phyloP scores from a whole-genome alignment of 176 grass and related monocot genomes.

The Oryza meyeriana region DNA sequence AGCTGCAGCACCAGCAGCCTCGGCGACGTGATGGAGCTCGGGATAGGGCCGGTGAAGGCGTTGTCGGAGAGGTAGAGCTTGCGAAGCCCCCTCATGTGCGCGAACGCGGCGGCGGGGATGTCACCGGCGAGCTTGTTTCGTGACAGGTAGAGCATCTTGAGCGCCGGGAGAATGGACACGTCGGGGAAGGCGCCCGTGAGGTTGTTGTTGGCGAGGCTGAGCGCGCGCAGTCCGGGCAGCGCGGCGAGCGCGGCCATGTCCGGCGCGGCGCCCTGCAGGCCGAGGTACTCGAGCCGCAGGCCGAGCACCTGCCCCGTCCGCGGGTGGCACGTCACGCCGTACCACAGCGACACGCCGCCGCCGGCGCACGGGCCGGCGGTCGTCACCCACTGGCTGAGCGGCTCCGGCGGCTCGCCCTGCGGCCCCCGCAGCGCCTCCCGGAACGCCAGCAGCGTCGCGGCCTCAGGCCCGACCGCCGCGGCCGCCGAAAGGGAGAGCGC shows the following conservation, averaged over 20 bases:
- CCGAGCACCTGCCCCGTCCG: constrained; percentile 24
- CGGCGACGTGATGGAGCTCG: constrained; percentile 42
- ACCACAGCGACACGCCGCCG: constrained; percentile 1
- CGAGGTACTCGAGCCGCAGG: constrained; percentile 61
- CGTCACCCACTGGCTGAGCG: constrained; percentile 13
- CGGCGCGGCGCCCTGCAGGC: constrained; percentile 44
- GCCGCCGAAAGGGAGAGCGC: background rate
- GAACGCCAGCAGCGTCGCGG: constrained; percentile 41
- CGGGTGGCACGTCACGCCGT: constrained; percentile 20
- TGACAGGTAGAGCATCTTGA: constrained; percentile 56
- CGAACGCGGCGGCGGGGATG: constrained; percentile 56
- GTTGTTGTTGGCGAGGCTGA: constrained; percentile 69
- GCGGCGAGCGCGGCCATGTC: constrained; percentile 26
- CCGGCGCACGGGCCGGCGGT: background rate
- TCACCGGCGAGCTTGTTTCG: constrained; percentile 49
- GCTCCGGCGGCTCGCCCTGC: background rate
- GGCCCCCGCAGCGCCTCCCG: constrained; percentile 12
- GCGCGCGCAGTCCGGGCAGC: constrained; percentile 51
- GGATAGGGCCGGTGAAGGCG: constrained; percentile 57
- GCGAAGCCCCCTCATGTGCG: constrained; percentile 29
- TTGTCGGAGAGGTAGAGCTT: constrained; percentile 55
- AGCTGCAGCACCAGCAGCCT: constrained; percentile 41
- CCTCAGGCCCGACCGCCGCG: background rate
- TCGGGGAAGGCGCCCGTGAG: constrained; percentile 63
- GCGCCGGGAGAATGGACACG: constrained; percentile 35